These are phyloP conservation scores for Yarrowia deformans DNA, from an alignment of 805 yeast species.

Conservation along the genomic window DNA sequence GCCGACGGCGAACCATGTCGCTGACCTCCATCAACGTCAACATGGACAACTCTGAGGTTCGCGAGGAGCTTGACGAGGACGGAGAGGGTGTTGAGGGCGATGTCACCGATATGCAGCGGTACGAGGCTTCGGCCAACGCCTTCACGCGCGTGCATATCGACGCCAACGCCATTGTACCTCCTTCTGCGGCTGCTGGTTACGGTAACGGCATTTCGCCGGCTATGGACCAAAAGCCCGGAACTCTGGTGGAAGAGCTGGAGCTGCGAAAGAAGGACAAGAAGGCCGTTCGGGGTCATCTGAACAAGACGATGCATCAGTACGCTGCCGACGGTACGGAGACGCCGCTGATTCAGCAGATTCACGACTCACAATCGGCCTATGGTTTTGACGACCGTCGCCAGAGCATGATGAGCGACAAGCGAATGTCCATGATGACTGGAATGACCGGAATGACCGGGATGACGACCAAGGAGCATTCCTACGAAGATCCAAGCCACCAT, in stretches of 20 bases:
- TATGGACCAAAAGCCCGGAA: conserved; percentile 45
- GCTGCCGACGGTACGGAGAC: conserved; percentile 22
- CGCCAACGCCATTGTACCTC: conserved; percentile 8
- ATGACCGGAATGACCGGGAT: neutral
- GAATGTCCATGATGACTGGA: conserved; percentile 12
- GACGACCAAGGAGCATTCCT: conserved; percentile 24
- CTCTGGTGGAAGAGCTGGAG: conserved; percentile 52
- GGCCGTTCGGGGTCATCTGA: conserved; percentile 38
- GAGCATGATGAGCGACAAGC: neutral
- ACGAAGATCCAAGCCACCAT: conserved; percentile 16
- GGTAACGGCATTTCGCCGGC: conserved; percentile 35
- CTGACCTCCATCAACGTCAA: conserved; percentile 31
- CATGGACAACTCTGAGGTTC: conserved; percentile 19
- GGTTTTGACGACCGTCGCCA: conserved; percentile 12
- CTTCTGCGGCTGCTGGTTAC: conserved; percentile 9
- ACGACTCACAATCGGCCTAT: conserved; percentile 1
- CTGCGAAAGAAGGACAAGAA: conserved; percentile 49
- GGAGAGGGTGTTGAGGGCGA: neutral
- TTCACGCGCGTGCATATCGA: conserved; percentile 26
- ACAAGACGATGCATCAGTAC: conserved; percentile 26
- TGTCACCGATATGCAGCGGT: conserved; percentile 15
- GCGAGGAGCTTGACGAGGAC: conserved; percentile 15
- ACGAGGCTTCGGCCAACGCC: conserved; percentile 22
- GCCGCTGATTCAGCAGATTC: conserved; percentile 27
- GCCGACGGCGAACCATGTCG: conserved; percentile 29